Evolutionary conservation across 805 yeast genomes (phyloP).

Genomic region (Kluyveromyces aestuarii): DNA sequence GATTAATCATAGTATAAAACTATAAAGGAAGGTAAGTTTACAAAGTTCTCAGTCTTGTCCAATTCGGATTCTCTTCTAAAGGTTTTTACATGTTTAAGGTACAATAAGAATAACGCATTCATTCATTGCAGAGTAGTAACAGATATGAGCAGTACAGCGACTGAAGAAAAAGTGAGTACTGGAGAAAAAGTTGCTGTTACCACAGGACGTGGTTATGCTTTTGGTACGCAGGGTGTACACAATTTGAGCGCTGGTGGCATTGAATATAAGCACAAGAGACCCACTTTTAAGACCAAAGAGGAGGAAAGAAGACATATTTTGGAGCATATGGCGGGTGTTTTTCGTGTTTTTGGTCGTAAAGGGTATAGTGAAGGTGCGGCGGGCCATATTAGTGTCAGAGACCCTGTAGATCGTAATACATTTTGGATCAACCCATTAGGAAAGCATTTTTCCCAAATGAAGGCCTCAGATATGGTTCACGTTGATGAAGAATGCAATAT

Average conservation of each 20-base stretch:
- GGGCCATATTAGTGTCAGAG: slow-evolving; percentile 81
- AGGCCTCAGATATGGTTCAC: slow-evolving; percentile 54
- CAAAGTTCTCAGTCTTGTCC: too few relatives aligned
- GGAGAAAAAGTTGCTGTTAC: background rate
- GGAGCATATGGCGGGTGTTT: slow-evolving; percentile 80
- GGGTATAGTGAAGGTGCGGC: slow-evolving; percentile 73
- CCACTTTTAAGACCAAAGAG: slow-evolving; percentile 10
- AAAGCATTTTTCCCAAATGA: slow-evolving; percentile 56
- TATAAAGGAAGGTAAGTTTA: background rate
- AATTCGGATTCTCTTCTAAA: too few relatives aligned
- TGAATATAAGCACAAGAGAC: slow-evolving; percentile 11
- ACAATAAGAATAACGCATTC: too few relatives aligned
- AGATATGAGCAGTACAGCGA: background rate
- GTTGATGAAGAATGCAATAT: slow-evolving; percentile 49
- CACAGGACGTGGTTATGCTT: background rate
- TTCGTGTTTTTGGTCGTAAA: slow-evolving; percentile 71
- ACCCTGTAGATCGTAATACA: slow-evolving; percentile 69
- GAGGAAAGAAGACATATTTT: slow-evolving; percentile 15
- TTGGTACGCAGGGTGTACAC: slow-evolving; percentile 14
- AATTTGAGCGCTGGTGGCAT: slow-evolving; percentile 12
- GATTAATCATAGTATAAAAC: too few relatives aligned
- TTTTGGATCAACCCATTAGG: slow-evolving; percentile 89
- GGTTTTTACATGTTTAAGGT: too few relatives aligned
- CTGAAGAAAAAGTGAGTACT: background rate
- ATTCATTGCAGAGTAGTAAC: background rate